Conservation (phyloP, 2,329 filamentous ascomycete species). For the Trichophyton simii region DNA sequence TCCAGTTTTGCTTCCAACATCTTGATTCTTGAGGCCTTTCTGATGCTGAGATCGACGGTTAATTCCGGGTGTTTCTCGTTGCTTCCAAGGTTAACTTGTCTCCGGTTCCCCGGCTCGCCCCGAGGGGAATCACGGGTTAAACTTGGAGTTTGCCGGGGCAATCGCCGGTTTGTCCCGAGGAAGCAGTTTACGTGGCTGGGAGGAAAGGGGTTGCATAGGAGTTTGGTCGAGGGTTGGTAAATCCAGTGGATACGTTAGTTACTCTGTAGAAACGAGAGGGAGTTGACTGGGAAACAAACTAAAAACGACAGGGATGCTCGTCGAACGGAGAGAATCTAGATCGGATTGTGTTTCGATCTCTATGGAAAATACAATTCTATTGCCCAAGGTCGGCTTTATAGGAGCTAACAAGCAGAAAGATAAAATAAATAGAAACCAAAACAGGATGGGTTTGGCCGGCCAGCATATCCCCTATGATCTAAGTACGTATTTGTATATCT, state of each 20-base stretch:
- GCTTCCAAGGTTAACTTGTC: not conserved
- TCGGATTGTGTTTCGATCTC: not conserved
- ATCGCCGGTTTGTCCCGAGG: not conserved
- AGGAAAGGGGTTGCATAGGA: not conserved
- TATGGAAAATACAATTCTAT: not conserved
- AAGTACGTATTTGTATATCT: not conserved
- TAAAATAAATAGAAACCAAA: not conserved
- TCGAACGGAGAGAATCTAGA: not conserved
- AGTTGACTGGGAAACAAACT: not conserved
- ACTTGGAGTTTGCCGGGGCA: not conserved
- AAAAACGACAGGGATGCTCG: not conserved
- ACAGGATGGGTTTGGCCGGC: too few species aligned
- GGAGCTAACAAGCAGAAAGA: not conserved
- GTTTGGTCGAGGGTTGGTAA: not conserved
- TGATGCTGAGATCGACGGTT: not conserved
- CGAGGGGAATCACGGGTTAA: not conserved
- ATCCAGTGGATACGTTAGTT: too few species aligned
- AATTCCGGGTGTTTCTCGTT: not conserved
- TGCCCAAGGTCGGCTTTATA: not conserved
- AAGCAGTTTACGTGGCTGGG: not conserved
- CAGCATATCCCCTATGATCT: not conserved
- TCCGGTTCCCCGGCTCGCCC: not conserved
- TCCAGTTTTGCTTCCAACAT: not conserved
- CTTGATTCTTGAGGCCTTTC: not conserved
- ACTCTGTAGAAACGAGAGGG: not conserved